Evolutionary conservation across 2,329 filamentous ascomycete genomes (phyloP).

Genomic region (Zymoseptoria passerinii): DNA sequence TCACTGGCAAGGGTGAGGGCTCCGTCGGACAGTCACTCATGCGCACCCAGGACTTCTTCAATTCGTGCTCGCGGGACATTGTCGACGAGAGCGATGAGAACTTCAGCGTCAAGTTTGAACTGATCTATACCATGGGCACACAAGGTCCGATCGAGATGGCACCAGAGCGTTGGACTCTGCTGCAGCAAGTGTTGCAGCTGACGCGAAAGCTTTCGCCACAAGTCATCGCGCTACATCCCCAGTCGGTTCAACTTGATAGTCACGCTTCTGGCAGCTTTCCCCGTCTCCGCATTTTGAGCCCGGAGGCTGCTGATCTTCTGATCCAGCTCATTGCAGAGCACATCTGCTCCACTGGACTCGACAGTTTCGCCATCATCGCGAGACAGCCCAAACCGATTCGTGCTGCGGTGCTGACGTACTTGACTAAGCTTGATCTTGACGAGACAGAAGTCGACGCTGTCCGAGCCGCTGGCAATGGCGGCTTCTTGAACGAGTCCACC

Average conservation of each 20-base stretch:
- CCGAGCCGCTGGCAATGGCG: background rate
- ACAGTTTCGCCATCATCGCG: constrained; percentile 11
- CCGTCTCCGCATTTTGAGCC: constrained; percentile 47
- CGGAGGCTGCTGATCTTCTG: constrained; percentile 17
- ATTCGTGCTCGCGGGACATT: constrained; percentile 48
- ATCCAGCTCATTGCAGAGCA: background rate
- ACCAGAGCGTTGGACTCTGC: constrained; percentile 33
- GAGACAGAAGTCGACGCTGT: background rate
- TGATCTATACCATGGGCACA: constrained; percentile 37
- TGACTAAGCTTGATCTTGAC: constrained; percentile 8
- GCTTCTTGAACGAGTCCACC: background rate
- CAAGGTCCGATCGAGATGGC: constrained; percentile 34
- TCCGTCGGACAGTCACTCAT: constrained; percentile 43
- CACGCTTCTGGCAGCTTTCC: constrained; percentile 39
- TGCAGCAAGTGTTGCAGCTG: constrained; percentile 31
- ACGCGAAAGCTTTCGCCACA: constrained; percentile 13
- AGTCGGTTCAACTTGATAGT: constrained; percentile 8
- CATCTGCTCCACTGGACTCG: background rate
- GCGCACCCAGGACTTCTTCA: constrained; percentile 44
- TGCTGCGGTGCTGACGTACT: constrained; percentile 13
- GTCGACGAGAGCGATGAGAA: constrained; percentile 52
- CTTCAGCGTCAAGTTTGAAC: constrained; percentile 33
- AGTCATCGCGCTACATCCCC: background rate
- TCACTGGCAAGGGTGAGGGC: constrained; percentile 35
- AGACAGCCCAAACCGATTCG: constrained; percentile 11